Conservation (phyloP, 306 rosid genomes). For the Luffa acutangula region DNA sequence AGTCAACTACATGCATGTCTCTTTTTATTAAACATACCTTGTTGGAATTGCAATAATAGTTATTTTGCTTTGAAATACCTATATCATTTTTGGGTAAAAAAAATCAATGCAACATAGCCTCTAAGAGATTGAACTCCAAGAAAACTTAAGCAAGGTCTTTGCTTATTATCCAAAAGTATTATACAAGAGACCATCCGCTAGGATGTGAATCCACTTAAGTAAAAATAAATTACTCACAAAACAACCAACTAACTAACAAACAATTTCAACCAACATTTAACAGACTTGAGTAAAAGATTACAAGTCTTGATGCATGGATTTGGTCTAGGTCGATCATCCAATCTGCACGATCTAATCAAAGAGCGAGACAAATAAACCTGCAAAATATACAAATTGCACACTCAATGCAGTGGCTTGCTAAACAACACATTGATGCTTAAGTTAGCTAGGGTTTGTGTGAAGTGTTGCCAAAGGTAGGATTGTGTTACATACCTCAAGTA, state of each 20-base stretch:
- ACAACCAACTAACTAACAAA: not conserved
- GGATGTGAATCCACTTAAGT: not conserved
- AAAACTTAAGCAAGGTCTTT: not conserved
- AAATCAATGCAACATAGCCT: not conserved
- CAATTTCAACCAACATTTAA: not conserved
- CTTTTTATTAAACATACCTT: not conserved
- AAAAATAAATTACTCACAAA: not conserved
- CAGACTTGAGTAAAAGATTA: not conserved
- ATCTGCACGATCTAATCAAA: not conserved
- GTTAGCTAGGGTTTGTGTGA: not conserved
- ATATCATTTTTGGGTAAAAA: not conserved
- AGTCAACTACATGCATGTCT: not conserved
- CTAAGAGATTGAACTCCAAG: not conserved
- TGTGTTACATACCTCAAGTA: not conserved
- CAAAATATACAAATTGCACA: not conserved
- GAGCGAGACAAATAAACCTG: not conserved
- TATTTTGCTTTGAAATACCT: not conserved
- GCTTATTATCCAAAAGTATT: not conserved
- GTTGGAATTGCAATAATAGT: not conserved
- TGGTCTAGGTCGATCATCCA: not conserved
- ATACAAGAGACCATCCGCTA: not conserved
- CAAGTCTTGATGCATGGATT: not conserved
- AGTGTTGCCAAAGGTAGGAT: not conserved
- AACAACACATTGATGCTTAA: not conserved
- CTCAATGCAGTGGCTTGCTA: not conserved